Base-by-base conservation (phyloP, 2,329 filamentous ascomycete species). In the Akanthomyces uredinophilus region DNA sequence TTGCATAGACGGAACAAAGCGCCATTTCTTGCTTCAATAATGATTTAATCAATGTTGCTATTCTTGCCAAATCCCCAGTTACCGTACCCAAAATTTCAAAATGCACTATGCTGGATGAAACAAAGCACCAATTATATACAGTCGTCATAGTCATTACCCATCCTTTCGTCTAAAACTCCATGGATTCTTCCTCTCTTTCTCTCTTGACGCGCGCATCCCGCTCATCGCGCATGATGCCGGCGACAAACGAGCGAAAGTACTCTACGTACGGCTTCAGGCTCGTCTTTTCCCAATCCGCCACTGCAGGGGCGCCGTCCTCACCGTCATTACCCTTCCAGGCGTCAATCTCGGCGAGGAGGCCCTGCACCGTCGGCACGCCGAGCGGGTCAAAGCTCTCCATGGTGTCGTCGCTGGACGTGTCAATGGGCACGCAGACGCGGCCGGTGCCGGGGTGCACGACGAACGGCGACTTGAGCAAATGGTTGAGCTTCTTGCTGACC, bases 401-500 rank as follows among this genome's bases (percentile, higher is more conserved):
- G 5, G 78, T 81, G 55, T 71, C 53, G n/a, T 57, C 37, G 57
- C 39, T 61, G 41, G 79, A 78, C 1, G 86, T 84, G 72, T 98
- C 91, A 69, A 99, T 98, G 2, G 95, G 95, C 57, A 99, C 95
- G 78, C 95, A 99, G 7, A 99, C 91, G 60, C 94, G 81, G 1
- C 95, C 94, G 0, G 95, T 99, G 20, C 92, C 92, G 0, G 95
- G 95, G 73, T 99, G 95, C 43, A 99, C 88, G 64, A 97, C 94
- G 71, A 99, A 99, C 0, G 95, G 95, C 65, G 89, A 93, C 74
- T 99, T 99, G 68, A 99, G 87, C 82, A 99, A 86, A 83, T 99
- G 95, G 78, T 97, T 98, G 62, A 96, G 86, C 74, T 97, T 96
- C 81, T 98, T 98, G 72, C 90, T 95, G 72, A 99, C 95, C 75